Conservation (phyloP, 2,329 filamentous ascomycete species). For the Paramyrothecium sp. region DNA sequence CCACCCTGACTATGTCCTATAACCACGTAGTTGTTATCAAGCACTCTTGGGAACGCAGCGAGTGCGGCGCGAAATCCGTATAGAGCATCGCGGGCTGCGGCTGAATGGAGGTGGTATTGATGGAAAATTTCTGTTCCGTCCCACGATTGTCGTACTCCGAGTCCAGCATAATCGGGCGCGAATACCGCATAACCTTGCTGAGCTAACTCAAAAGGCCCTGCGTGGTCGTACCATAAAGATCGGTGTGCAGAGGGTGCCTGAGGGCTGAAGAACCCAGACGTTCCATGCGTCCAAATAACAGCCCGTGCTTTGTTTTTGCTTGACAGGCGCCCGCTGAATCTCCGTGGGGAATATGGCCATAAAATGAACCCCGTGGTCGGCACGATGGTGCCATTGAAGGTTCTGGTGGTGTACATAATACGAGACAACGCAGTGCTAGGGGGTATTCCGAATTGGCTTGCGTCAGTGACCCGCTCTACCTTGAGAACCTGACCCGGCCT, state of each 20-base stretch:
- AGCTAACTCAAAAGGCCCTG: constrained; percentile 33
- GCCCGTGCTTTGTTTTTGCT: constrained; percentile 13
- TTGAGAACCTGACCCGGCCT: constrained; percentile 11
- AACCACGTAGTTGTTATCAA: constrained; percentile 37
- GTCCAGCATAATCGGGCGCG: constrained; percentile 42
- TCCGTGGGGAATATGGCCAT: constrained; percentile 9
- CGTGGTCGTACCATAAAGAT: constrained; percentile 36
- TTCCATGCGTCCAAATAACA: constrained; percentile 43
- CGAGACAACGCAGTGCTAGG: constrained; percentile 5
- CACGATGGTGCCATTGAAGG: constrained; percentile 11
- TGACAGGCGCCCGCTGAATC: neutral
- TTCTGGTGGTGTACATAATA: constrained; percentile 8
- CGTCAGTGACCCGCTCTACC: constrained; percentile 10
- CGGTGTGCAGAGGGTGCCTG: constrained; percentile 37
- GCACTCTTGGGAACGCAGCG: constrained; percentile 30
- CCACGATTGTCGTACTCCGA: constrained; percentile 34
- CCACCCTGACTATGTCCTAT: constrained; percentile 47
- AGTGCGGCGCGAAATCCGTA: constrained; percentile 40
- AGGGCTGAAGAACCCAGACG: constrained; percentile 35
- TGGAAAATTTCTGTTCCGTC: constrained; percentile 34
- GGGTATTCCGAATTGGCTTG: constrained; percentile 1
- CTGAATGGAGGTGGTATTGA: constrained; percentile 34
- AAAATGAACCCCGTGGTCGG: constrained; percentile 9
- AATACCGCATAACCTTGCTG: constrained; percentile 41
- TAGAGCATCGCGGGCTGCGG: constrained; percentile 39